Evolutionary conservation across 1,284 basidiomycete genomes (phyloP), one percentile per base, ranked within the genome.

Genomic region (Takashimella koratensis): DNA sequence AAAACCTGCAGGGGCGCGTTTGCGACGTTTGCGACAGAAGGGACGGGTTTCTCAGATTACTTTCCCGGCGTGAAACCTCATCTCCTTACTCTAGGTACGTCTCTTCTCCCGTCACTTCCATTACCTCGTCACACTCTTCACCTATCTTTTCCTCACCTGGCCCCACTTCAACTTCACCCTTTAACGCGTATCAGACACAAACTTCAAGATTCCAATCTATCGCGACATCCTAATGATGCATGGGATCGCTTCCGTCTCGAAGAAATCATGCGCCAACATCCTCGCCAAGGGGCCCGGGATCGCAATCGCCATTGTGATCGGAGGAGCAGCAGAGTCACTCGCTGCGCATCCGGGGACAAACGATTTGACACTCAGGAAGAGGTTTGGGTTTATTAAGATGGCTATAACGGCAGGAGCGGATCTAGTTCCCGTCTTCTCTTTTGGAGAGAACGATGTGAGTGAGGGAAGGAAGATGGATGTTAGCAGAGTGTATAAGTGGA

Each of bases 401-500:
- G 96, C 95, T 1, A 93, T 99, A 51, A 86, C 88, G 54, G 86
- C 94, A 70, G 95, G 95, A 45, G 93, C 93, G 43, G 88, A 92
- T 66, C 80, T 97, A 6, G 93, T 97, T 0, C 94, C 93, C 0
- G 91, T 95, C 1, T 96, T 96, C 68, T 93, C 90, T 1, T 98
- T 98, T 66, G 95, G 95, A 19, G 95, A 98, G 79, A 98, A 98
- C 73, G 95, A 98, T 71, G 91, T 92, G 58, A 65, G 86, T 79
- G 3, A 3, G 25, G 2, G 6, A 22, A 24, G 11, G 23, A 21
- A 41, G 10, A 16, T 5, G 24, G n/a, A n/a, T n/a, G n/a, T n/a
- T n/a, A n/a, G n/a, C n/a, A n/a, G n/a, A n/a, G 3, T 25, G 6
- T 4, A 26, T n/a, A 25, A 26, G 42, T 16, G 20, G n/a, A 36